Evolutionary conservation across 257 asterid species (phyloP), one percentile per base, ranked within the genome.

Genomic region (Dorcoceras hygrometricum): DNA sequence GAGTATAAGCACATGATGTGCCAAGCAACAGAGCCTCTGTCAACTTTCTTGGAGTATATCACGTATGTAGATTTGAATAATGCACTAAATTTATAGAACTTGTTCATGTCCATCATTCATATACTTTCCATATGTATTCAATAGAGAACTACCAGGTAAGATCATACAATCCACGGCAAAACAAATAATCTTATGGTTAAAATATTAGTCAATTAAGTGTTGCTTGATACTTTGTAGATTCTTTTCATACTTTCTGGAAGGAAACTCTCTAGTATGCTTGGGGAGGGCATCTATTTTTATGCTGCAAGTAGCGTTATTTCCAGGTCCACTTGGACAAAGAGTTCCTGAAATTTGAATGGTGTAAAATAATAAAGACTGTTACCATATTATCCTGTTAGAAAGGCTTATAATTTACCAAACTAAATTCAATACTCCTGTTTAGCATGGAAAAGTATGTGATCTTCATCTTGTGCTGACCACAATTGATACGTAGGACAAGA

Each of bases 1-100:
- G 97, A 91, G 82, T 91, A 86, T 60, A 91, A 86, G 68, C 93
- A 91, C 81, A 88, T 91, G 97, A 75, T 86, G 62, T 70, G 91
- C 77, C 97, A 91, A 80, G 97, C 97, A 73, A 88, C 97, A 0
- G 97, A 91, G 76, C 96, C 97, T 66, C 62, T 91, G 71, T 85
- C 97, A 23, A 83, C 96, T 80, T 91, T 91, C 73, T 64, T 91
- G 65, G 95, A 91, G 81, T 91, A 91, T 65, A 85, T 87, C 78
- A 89, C 90, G 98, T 91, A 69, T 24, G 87, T 73, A 53, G 63
- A 19, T 66, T 29, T 67, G 53, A 48, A 43, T 20, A 51, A 61
- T 26, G 20, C 20, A 12, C 63, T 27, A 36, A 36, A 6, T 50
- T 6, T 29, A 19, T 63, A 32, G 22, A 11, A 59, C 62, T 50